Evolutionary conservation across 495 filamentous ascomycete genomes (phyloP), one percentile per base, ranked within the genome.

Genomic region (Aspergillus affinis): DNA sequence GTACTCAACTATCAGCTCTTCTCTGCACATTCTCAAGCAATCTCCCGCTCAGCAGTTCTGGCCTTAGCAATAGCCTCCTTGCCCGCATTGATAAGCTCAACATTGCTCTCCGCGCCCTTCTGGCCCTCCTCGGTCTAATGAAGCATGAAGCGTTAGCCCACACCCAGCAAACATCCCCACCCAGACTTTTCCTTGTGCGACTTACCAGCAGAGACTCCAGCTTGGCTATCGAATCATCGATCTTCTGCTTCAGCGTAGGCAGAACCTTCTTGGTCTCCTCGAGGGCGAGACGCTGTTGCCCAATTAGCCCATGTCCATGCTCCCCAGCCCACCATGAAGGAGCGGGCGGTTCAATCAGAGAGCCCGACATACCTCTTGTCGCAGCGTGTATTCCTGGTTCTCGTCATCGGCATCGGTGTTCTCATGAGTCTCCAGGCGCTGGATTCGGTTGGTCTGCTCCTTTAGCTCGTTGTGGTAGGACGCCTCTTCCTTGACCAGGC

Each of bases 401-500:
- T 82, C 83, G 59, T 90, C 88, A 5, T 80, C 76, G 8, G 49
- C 88, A 5, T 80, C 76, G 8, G 49, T 67, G 19, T 82, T 83
- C 4, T 79, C 74, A 6, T 67, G 71, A 32, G 62, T 60, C 65
- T 72, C 73, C 17, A 92, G 78, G 74, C 89, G 87, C 76, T 84
- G 73, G 45, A 97, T 81, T 47, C 88, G 86, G 59, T 79, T 79
- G 57, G 88, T 81, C 65, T 97, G 91, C 58, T 84, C 74, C 59
- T 81, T 75, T 20, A 90, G 81, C 69, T 98, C 94, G 64, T 87
- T 86, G 74, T 91, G 89, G 77, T 98, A 97, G 70, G 86, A 92
- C 36, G 81, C 79, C 69, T 97, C 91, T 72, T 98, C 94, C 72
- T 96, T 97, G 56, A 97, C 84, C 52, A 97, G 81, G 55, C 93